A percentile compares a stretch with the other conserved stretches of the same genome.
Conservation (phyloP, 371 early-diverging fungal species). For the Mucor piriformis region DNA sequence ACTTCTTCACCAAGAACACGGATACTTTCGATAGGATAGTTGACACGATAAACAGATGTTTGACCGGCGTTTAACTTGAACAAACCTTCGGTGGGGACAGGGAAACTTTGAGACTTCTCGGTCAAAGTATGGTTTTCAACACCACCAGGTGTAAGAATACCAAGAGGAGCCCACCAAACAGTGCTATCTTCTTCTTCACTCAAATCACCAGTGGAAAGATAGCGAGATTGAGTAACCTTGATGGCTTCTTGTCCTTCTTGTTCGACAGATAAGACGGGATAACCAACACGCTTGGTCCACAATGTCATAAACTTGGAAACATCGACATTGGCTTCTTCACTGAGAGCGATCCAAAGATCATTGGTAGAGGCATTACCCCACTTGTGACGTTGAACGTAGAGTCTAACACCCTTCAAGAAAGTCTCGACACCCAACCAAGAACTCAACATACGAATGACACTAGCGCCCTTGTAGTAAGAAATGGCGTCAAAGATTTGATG, state of each 20-base stretch:
- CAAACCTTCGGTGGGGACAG: slow-evolving; percentile 42
- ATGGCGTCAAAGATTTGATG: slow-evolving; percentile 80
- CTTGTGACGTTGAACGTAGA: slow-evolving; percentile 76
- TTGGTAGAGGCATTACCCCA: slow-evolving; percentile 81
- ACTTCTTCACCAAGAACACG: slow-evolving; percentile 55
- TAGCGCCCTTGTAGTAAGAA: slow-evolving; percentile 90
- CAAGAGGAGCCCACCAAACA: slow-evolving; percentile 65
- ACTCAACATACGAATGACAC: slow-evolving; percentile 89
- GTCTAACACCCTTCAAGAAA: slow-evolving; percentile 74
- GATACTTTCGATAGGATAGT: slow-evolving; percentile 66
- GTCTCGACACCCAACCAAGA: slow-evolving; percentile 61
- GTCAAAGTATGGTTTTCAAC: slow-evolving; percentile 43
- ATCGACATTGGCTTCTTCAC: slow-evolving; percentile 68
- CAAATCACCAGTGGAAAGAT: slow-evolving; percentile 77
- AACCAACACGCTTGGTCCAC: slow-evolving; percentile 88
- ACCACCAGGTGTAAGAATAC: slow-evolving; percentile 44
- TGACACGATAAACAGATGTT: slow-evolving; percentile 70
- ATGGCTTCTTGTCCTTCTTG: slow-evolving; percentile 54
- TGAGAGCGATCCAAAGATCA: slow-evolving; percentile 86
- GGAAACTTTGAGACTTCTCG: slow-evolving; percentile 46
- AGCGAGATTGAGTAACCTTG: slow-evolving; percentile 74
- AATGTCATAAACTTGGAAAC: slow-evolving; percentile 76
- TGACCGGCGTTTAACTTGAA: slow-evolving; percentile 65
- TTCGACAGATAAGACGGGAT: slow-evolving; percentile 72
- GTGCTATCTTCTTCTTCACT: slow-evolving; percentile 63